Evolutionary conservation across 106 monocot species (phyloP).

Genomic region (Dendrobium chrysotoxum): DNA sequence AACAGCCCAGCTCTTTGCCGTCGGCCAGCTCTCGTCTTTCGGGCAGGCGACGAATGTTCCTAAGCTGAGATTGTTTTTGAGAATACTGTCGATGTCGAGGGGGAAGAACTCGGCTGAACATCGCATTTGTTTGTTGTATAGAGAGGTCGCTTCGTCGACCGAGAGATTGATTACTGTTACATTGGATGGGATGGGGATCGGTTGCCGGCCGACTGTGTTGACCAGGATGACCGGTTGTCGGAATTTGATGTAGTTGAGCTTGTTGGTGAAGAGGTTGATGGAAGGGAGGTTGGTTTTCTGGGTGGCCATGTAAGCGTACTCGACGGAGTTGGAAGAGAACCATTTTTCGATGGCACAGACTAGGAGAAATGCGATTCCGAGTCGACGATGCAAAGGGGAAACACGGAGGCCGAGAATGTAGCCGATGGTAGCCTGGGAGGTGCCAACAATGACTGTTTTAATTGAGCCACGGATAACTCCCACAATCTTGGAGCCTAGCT

Average conservation of each 20-base stretch:
- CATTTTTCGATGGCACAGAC: background rate
- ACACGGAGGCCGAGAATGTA: slow-evolving; percentile 5
- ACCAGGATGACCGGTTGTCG: background rate
- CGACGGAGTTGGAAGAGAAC: background rate
- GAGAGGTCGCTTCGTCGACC: background rate
- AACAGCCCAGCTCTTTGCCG: background rate
- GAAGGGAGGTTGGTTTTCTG: background rate
- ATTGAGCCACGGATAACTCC: slow-evolving; percentile 5
- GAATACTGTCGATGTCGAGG: slow-evolving; percentile 6
- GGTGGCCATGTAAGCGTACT: slow-evolving; percentile 2
- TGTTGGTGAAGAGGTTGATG: slow-evolving; percentile 4
- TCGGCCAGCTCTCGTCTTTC: background rate
- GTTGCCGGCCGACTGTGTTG: background rate
- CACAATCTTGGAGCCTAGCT: background rate
- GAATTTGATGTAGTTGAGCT: slow-evolving; percentile 6
- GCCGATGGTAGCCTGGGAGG: background rate
- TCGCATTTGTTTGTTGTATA: background rate
- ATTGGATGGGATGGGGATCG: too few species aligned
- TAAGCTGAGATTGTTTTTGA: background rate
- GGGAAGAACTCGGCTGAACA: slow-evolving; percentile 15
- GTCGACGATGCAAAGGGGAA: background rate
- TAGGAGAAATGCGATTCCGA: background rate
- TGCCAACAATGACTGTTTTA: background rate
- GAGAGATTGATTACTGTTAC: background rate
- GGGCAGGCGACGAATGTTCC: slow-evolving; percentile 12